Evolutionary conservation across 306 rosid genomes (phyloP).

Genomic region (Lathyrus aphaca): DNA sequence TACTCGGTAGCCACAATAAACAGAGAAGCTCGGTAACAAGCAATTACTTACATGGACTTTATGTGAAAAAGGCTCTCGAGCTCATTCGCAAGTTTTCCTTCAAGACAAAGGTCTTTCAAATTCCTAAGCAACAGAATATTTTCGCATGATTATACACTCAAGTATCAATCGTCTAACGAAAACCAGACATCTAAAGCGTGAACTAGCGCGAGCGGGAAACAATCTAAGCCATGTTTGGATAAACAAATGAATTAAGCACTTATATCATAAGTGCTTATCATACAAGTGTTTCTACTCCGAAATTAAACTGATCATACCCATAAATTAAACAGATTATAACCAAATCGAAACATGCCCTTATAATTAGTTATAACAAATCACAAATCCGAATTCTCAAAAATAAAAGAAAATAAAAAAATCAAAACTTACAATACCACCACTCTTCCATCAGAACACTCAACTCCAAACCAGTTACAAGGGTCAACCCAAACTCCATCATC

Average conservation of each 20-base stretch:
- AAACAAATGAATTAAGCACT: not conserved
- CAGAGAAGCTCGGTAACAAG: conserved; percentile 5
- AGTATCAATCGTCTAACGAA: not conserved
- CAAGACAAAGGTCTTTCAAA: conserved; percentile 79
- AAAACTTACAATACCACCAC: conserved; percentile 77
- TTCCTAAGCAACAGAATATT: conserved; percentile 52
- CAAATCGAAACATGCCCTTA: no score
- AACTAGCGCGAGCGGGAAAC: not conserved
- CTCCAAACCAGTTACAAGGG: conserved; percentile 84
- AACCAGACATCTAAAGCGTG: not conserved
- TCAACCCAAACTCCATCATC: conserved; percentile 55
- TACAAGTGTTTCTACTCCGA: not conserved
- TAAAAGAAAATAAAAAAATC: conserved; percentile 26
- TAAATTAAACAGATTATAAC: no score
- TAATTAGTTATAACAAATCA: conserved; percentile 10
- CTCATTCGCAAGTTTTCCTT: conserved; percentile 74
- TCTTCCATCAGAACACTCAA: conserved; percentile 75
- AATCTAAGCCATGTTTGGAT: not conserved
- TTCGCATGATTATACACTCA: conserved; percentile 21
- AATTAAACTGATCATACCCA: not conserved
- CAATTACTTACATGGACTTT: conserved; percentile 73
- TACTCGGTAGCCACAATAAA: not conserved
- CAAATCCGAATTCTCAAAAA: not conserved
- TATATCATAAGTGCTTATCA: not conserved
- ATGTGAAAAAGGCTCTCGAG: conserved; percentile 64